Percentiles rank a stretch among this genome's conserved stretches.
Evolutionary conservation across 108 stramenopile species (phyloP).

Genomic region (Conticribra guillardii): DNA sequence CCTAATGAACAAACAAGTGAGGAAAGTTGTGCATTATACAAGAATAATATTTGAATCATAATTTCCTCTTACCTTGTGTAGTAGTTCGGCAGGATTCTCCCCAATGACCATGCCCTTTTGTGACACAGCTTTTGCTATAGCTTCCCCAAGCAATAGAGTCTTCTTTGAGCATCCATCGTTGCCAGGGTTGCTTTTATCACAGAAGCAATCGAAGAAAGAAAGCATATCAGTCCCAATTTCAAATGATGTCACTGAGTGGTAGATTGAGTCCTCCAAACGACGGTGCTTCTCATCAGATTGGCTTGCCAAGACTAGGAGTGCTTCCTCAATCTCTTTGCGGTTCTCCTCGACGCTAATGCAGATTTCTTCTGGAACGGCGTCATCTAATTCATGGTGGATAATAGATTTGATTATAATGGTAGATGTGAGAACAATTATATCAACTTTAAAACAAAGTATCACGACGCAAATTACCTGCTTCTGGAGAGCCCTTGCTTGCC

Average conservation of each 20-base stretch:
- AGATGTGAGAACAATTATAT: no score
- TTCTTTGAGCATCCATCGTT: slow-evolving; percentile 10
- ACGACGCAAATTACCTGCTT: no score
- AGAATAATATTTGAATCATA: neutral
- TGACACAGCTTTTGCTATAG: slow-evolving; percentile 6
- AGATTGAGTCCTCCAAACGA: neutral
- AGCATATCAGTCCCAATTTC: slow-evolving; percentile 10
- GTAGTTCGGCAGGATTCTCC: slow-evolving; percentile 5
- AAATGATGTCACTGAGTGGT: slow-evolving; percentile 4
- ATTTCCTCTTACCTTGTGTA: slow-evolving; percentile 6
- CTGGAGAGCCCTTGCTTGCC: neutral
- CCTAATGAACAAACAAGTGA: slow-evolving; percentile 2
- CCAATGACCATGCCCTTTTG: neutral
- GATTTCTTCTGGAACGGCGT: slow-evolving; percentile 2
- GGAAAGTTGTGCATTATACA: neutral
- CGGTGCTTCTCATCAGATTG: slow-evolving; percentile 12
- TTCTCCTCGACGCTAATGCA: slow-evolving; percentile 1
- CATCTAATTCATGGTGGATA: slow-evolving; percentile 10
- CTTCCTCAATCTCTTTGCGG: slow-evolving; percentile 15
- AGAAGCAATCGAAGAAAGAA: slow-evolving; percentile 10
- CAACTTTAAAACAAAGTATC: no score
- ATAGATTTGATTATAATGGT: neutral
- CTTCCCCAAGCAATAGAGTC: slow-evolving; percentile 5
- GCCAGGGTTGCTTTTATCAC: slow-evolving; percentile 11
- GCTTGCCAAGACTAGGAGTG: slow-evolving; percentile 8